Evolutionary conservation across 2,329 filamentous ascomycete species (phyloP).

Genomic region (Monilinia laxa): DNA sequence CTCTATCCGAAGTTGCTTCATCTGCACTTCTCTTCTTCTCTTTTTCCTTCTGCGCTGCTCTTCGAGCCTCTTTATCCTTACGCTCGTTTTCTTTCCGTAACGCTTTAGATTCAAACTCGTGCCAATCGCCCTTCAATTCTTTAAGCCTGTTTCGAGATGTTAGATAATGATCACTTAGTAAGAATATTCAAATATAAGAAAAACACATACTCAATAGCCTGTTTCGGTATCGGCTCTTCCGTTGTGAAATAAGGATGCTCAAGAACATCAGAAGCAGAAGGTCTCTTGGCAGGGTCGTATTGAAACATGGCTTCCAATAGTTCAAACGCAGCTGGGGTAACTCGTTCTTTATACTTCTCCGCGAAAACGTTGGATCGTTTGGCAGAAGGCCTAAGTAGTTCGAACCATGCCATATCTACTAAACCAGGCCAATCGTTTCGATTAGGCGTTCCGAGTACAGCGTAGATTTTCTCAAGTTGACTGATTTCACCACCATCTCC

Average conservation of each 20-base stretch:
- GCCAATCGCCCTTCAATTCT: slow-evolving; percentile 89
- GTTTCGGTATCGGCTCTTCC: slow-evolving; percentile 74
- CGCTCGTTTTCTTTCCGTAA: slow-evolving; percentile 85
- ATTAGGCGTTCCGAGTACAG: slow-evolving; percentile 83
- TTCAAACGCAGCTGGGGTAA: slow-evolving; percentile 80
- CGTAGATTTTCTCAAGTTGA: slow-evolving; percentile 96
- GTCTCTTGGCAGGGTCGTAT: slow-evolving; percentile 82
- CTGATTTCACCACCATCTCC: slow-evolving; percentile 95
- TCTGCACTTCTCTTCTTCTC: slow-evolving; percentile 38
- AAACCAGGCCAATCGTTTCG: slow-evolving; percentile 83
- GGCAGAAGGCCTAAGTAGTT: slow-evolving; percentile 77
- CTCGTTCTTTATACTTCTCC: slow-evolving; percentile 74
- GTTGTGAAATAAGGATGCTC: slow-evolving; percentile 83
- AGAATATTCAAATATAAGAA: background rate
- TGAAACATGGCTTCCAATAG: slow-evolving; percentile 81
- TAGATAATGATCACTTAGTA: slow-evolving; percentile 22
- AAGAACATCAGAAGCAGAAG: slow-evolving; percentile 79
- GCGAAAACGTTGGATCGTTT: slow-evolving; percentile 73
- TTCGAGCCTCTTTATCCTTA: slow-evolving; percentile 47
- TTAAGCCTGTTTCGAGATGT: slow-evolving; percentile 55
- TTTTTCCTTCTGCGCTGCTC: slow-evolving; percentile 37
- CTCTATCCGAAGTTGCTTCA: slow-evolving; percentile 30
- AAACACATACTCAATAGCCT: slow-evolving; percentile 73
- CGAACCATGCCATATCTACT: slow-evolving; percentile 95
- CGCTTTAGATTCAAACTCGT: slow-evolving; percentile 97